phyloP scores from a whole-genome alignment of 2,329 filamentous ascomycete genomes.

The Trichoderma afroharzianum region DNA sequence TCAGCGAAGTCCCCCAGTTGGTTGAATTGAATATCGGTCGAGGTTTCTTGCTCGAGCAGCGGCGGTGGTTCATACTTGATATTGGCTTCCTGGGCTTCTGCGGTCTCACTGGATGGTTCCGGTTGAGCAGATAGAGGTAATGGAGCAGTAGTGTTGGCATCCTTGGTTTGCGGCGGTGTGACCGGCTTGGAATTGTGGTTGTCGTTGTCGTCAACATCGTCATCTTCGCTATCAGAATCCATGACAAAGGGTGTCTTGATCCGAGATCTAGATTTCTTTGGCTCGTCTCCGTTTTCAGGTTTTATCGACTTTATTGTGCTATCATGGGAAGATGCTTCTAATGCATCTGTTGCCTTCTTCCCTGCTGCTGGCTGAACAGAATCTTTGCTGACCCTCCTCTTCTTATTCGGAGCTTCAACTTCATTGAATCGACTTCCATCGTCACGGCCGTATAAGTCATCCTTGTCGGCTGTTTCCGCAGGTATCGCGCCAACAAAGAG shows the following conservation, averaged over 20 bases:
- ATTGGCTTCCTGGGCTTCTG: neutral
- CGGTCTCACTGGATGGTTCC: neutral
- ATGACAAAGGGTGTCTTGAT: conserved; percentile 59
- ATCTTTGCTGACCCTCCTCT: conserved; percentile 28
- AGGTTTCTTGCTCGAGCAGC: conserved; percentile 32
- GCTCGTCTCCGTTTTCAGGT: conserved; percentile 21
- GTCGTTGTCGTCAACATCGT: conserved; percentile 23
- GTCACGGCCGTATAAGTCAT: conserved; percentile 29
- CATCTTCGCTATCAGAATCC: conserved; percentile 59
- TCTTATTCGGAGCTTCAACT: conserved; percentile 32
- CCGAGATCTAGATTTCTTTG: conserved; percentile 24
- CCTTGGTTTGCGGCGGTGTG: conserved; percentile 11
- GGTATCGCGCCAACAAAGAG: conserved; percentile 49
- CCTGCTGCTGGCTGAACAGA: neutral
- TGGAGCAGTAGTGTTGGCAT: neutral
- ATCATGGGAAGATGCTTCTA: neutral
- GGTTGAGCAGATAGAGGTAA: neutral
- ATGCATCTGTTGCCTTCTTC: neutral
- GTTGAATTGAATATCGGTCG: conserved; percentile 32
- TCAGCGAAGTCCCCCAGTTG: conserved; percentile 35
- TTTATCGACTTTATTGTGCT: conserved; percentile 31
- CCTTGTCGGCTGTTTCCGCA: conserved; percentile 21
- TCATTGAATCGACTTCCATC: conserved; percentile 32
- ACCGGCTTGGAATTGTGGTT: conserved; percentile 21
- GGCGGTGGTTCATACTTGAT: conserved; percentile 16